These are phyloP conservation scores for Phytophthora citricola DNA, from an alignment of 352 stramenopile genomes.

Conservation along the genomic window DNA sequence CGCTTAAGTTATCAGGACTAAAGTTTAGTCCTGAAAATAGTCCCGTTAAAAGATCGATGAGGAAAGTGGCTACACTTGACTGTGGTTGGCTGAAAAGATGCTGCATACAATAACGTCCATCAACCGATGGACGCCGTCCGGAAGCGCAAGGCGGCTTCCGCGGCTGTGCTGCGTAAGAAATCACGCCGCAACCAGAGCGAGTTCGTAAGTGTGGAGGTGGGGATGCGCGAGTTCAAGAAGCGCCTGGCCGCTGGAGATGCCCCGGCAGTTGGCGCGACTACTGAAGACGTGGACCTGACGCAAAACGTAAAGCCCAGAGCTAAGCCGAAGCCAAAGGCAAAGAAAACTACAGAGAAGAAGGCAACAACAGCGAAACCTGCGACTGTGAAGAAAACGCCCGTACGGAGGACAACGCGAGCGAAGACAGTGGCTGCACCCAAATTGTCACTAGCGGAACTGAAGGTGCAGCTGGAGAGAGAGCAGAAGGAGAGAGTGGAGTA, in stretches of 20 bases:
- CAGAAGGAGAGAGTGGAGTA: slow-evolving; percentile 59
- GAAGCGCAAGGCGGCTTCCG: slow-evolving; percentile 37
- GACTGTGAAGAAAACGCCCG: slow-evolving; percentile 13
- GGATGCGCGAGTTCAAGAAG: slow-evolving; percentile 74
- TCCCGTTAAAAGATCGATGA: background rate
- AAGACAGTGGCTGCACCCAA: background rate
- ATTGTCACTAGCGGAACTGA: slow-evolving; percentile 51
- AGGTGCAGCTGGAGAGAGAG: slow-evolving; percentile 50
- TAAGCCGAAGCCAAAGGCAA: slow-evolving; percentile 6
- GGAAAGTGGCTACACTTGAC: slow-evolving; percentile 16
- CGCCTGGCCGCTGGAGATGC: slow-evolving; percentile 39
- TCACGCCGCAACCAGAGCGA: slow-evolving; percentile 58
- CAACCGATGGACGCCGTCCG: slow-evolving; percentile 19
- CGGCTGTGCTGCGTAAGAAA: slow-evolving; percentile 34
- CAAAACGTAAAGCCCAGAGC: slow-evolving; percentile 20
- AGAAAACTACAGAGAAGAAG: background rate
- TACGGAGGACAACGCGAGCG: slow-evolving; percentile 9
- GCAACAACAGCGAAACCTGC: slow-evolving; percentile 2
- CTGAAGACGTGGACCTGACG: slow-evolving; percentile 25
- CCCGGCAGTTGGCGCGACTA: background rate
- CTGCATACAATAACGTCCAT: slow-evolving; percentile 2
- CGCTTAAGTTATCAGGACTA: slow-evolving; percentile 19
- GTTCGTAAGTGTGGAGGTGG: slow-evolving; percentile 78
- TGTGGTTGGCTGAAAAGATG: slow-evolving; percentile 17
- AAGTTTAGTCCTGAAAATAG: too few relatives aligned